phyloP scores from a whole-genome alignment of 2,329 filamentous ascomycete species.

The Metarhizium sp. region DNA sequence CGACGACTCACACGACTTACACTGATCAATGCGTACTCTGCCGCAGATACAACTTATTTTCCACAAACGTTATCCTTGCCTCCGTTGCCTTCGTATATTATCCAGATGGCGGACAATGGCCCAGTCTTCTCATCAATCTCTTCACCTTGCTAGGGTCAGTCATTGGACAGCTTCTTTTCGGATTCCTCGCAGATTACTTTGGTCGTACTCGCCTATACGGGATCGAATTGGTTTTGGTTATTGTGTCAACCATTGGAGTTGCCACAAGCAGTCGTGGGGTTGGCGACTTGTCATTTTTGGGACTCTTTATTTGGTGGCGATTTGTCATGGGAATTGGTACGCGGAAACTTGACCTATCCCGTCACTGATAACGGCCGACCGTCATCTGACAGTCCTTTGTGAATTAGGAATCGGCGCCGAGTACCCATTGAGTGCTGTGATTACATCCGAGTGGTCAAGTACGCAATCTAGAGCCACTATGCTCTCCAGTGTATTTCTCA shows the following conservation, averaged over 20 bases:
- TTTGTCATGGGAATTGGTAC: constrained; percentile 45
- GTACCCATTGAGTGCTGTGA: constrained; percentile 58
- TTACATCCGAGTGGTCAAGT: constrained; percentile 56
- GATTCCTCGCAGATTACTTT: constrained; percentile 43
- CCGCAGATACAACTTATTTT: constrained; percentile 42
- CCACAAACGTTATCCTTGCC: constrained; percentile 44
- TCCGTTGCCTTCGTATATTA: constrained; percentile 45
- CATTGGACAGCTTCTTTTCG: constrained; percentile 41
- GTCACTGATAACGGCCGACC: not conserved
- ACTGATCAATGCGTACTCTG: not conserved
- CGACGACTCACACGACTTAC: not conserved
- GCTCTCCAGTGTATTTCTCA: constrained; percentile 59
- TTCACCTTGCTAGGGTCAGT: constrained; percentile 44
- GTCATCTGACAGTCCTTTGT: not conserved
- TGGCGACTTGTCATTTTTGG: constrained; percentile 39
- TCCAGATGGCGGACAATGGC: constrained; percentile 33
- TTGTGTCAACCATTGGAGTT: constrained; percentile 47
- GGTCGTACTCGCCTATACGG: constrained; percentile 47
- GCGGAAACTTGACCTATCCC: constrained; percentile 4
- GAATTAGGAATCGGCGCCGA: constrained; percentile 52
- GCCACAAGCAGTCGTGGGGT: constrained; percentile 43
- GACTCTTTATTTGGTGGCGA: constrained; percentile 43
- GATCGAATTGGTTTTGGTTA: constrained; percentile 46
- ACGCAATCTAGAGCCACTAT: constrained; percentile 58
- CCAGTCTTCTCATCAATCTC: constrained; percentile 40